These are phyloP conservation scores for Cercospora zeina DNA, from an alignment of 2,329 filamentous ascomycete genomes.

Conservation along the genomic window DNA sequence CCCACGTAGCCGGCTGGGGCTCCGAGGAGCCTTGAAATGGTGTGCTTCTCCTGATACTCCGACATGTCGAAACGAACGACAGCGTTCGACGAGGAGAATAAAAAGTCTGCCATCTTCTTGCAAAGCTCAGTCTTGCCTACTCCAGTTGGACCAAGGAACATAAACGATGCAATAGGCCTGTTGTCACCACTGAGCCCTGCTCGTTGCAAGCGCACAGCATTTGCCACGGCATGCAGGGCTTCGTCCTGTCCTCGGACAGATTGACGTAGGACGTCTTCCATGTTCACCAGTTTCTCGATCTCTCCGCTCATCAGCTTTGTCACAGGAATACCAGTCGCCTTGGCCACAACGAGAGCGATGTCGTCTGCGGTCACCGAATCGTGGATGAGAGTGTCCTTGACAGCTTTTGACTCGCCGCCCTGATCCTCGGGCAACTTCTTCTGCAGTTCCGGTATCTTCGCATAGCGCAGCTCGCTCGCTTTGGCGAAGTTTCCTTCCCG, in stretches of 20 bases:
- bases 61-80: constrained; percentile 97
- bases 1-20: constrained; percentile 93
- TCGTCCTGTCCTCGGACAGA: constrained; percentile 92
- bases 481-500: constrained; percentile 83
- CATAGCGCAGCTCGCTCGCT: constrained; percentile 88
- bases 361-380: constrained; percentile 95
- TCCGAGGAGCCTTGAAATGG: constrained; percentile 87
- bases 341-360: constrained; percentile 86
- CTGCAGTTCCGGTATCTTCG: constrained; percentile 79
- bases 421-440: constrained; percentile 76
- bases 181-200: constrained; percentile 91
- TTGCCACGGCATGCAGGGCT: constrained; percentile 83
- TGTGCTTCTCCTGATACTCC: constrained; percentile 97
- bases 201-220: constrained; percentile 90
- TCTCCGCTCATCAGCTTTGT: constrained; percentile 90
- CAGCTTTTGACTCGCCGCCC: constrained; percentile 45
- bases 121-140: constrained; percentile 97
- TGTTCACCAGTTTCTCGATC: constrained; percentile 89
- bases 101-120: constrained; percentile 89
- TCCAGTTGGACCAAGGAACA: constrained; percentile 95
- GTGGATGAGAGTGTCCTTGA: constrained; percentile 68
- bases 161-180: constrained; percentile 87
- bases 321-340: constrained; percentile 89
- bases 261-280: constrained; percentile 85
- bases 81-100: constrained; percentile 88